Conservation (phyloP, 257 asterid genomes). For the Lycium barbarum region DNA sequence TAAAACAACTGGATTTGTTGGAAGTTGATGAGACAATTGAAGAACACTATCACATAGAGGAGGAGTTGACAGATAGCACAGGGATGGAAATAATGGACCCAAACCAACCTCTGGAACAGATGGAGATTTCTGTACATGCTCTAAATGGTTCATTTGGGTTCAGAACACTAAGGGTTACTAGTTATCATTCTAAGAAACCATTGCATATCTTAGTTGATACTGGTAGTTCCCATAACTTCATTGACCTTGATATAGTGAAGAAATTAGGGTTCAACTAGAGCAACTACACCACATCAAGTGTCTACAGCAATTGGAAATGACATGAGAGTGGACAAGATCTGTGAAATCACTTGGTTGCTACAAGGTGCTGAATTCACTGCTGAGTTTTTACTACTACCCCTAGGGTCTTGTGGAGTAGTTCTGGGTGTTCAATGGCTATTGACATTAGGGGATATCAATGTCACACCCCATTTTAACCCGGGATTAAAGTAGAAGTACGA, state of each 20-base stretch:
- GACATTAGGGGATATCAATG: neutral
- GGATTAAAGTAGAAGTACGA: too few relatives aligned
- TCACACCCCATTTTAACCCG: too few relatives aligned
- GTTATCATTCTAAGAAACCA: neutral
- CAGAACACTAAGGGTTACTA: neutral
- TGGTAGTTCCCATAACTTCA: neutral
- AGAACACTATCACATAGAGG: accelerated
- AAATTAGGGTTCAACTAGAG: neutral
- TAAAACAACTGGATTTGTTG: too few relatives aligned
- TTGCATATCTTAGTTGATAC: neutral
- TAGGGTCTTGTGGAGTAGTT: neutral
- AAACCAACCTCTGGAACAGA: too few relatives aligned
- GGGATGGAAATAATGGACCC: too few relatives aligned
- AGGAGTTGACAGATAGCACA: too few relatives aligned
- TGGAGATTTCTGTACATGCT: too few relatives aligned
- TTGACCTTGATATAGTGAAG: neutral
- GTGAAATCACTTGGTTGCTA: neutral
- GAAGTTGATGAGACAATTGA: neutral
- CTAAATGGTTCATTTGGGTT: neutral
- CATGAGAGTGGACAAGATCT: neutral
- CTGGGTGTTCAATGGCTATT: neutral
- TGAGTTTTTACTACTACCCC: neutral
- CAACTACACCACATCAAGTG: neutral
- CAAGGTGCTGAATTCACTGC: neutral
- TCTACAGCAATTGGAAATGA: too few relatives aligned